These are phyloP conservation scores for Chaetomium fimeti DNA, from an alignment of 495 filamentous ascomycete species.

Conservation along the genomic window DNA sequence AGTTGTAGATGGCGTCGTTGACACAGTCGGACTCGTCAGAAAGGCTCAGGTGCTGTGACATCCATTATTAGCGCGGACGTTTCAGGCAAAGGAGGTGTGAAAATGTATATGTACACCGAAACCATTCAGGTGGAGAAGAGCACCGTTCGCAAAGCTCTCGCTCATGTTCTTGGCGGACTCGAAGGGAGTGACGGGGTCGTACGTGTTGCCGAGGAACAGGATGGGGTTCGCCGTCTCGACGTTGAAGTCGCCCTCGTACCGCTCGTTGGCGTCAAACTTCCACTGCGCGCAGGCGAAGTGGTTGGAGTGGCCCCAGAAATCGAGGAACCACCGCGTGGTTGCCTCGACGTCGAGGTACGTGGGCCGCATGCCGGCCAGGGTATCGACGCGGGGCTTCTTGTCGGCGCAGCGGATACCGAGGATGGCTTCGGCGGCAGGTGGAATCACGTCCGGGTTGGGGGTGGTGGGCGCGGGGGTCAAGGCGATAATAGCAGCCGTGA, in stretches of 20 bases:
- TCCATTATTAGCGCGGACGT: background rate
- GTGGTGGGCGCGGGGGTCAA: background rate
- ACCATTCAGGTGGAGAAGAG: background rate
- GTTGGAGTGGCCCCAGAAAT: background rate
- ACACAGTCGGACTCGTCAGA: background rate
- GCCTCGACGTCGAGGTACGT: background rate
- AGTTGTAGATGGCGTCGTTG: background rate
- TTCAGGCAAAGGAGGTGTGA: background rate
- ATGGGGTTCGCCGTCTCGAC: background rate
- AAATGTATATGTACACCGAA: background rate
- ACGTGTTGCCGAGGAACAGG: background rate
- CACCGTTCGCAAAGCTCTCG: background rate
- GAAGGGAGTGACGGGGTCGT: background rate
- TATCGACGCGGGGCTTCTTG: background rate
- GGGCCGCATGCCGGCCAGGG: background rate
- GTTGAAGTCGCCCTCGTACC: background rate
- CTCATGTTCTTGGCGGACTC: background rate
- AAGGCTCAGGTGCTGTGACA: background rate
- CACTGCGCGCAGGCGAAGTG: background rate
- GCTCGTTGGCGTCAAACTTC: background rate
- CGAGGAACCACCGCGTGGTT: background rate
- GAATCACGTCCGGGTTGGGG: background rate
- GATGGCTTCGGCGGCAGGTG: background rate
- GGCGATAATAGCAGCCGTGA: background rate
- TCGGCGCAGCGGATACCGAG: background rate